Evolutionary conservation across 2,329 filamentous ascomycete genomes (phyloP).

Genomic region (Incumbomyces delicatus): DNA sequence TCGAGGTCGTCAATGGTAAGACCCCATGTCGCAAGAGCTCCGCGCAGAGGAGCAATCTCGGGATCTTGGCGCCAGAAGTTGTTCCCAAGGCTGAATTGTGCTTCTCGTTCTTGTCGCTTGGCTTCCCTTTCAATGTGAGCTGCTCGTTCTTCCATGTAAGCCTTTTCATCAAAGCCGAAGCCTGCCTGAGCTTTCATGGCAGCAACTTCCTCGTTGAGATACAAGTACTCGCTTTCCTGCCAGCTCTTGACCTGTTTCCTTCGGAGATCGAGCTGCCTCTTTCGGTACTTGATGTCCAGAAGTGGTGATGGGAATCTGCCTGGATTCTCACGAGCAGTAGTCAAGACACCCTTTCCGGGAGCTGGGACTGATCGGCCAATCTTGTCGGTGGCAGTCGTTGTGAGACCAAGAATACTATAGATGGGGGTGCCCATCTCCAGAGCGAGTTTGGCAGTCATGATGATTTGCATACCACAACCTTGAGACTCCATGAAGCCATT

Average conservation of each 20-base stretch:
- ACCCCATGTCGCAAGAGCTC: constrained; percentile 94
- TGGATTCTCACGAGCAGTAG: constrained; percentile 80
- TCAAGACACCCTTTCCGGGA: constrained; percentile 92
- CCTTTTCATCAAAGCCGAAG: constrained; percentile 64
- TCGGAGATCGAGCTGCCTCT: constrained; percentile 85
- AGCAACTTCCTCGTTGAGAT: constrained; percentile 80
- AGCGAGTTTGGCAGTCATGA: constrained; percentile 94
- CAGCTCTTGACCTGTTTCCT: constrained; percentile 91
- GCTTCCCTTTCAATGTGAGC: constrained; percentile 82
- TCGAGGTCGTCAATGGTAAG: constrained; percentile 91
- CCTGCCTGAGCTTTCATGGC: constrained; percentile 75
- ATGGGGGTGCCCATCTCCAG: constrained; percentile 98
- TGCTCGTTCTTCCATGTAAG: constrained; percentile 77
- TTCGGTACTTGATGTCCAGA: constrained; percentile 94
- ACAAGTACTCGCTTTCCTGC: constrained; percentile 91
- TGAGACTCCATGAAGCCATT: constrained; percentile 99
- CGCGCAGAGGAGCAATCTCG: constrained; percentile 86
- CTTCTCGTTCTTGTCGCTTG: constrained; percentile 81
- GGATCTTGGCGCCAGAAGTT: constrained; percentile 97
- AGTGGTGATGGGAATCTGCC: constrained; percentile 92
- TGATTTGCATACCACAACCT: constrained; percentile 93
- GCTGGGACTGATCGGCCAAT: constrained; percentile 95
- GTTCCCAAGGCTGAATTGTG: constrained; percentile 86
- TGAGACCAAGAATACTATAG: constrained; percentile 86
- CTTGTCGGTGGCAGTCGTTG: constrained; percentile 95